Percentiles rank a stretch among this genome's conserved stretches.
phyloP scores from a whole-genome alignment of 352 stramenopile genomes.

The Phytophthora agathidicida region DNA sequence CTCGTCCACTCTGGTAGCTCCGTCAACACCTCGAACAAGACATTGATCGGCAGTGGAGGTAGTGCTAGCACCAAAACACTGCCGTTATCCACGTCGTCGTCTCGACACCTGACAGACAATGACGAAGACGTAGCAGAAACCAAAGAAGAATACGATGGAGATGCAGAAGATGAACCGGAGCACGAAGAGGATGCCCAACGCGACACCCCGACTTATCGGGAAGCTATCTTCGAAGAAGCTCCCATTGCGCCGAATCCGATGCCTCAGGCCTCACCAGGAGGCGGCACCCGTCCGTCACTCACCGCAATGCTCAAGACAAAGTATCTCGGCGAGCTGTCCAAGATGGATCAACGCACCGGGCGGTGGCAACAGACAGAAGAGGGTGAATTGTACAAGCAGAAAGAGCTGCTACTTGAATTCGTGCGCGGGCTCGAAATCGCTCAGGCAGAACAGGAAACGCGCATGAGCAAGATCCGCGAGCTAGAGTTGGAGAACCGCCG shows the following conservation, averaged over 20 bases:
- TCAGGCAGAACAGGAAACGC: conserved; percentile 73
- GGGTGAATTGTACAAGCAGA: conserved; percentile 40
- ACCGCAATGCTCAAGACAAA: conserved; percentile 70
- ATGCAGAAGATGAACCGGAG: conserved; percentile 53
- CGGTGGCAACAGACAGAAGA: conserved; percentile 44
- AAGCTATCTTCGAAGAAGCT: conserved; percentile 18
- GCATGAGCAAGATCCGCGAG: conserved; percentile 74
- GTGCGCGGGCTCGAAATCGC: conserved; percentile 76
- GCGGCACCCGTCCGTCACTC: conserved; percentile 42
- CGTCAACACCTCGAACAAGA: conserved; percentile 56
- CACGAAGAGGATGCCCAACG: conserved; percentile 35
- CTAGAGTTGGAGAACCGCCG: conserved; percentile 70
- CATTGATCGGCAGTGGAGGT: conserved; percentile 47
- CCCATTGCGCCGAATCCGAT: conserved; percentile 14
- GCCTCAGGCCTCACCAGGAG: background rate
- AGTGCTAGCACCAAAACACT: conserved; percentile 65
- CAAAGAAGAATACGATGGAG: conserved; percentile 41
- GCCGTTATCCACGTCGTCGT: conserved; percentile 52
- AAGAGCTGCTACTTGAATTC: conserved; percentile 71
- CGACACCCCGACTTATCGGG: conserved; percentile 3
- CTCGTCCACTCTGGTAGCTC: conserved; percentile 39
- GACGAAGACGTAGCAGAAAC: conserved; percentile 38
- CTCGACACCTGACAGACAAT: conserved; percentile 44
- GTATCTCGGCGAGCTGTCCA: conserved; percentile 55
- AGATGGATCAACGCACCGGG: conserved; percentile 47